Percentiles rank a stretch among this genome's conserved stretches.
Conservation (phyloP, 306 rosid genomes). For the Clitoria ternatea region DNA sequence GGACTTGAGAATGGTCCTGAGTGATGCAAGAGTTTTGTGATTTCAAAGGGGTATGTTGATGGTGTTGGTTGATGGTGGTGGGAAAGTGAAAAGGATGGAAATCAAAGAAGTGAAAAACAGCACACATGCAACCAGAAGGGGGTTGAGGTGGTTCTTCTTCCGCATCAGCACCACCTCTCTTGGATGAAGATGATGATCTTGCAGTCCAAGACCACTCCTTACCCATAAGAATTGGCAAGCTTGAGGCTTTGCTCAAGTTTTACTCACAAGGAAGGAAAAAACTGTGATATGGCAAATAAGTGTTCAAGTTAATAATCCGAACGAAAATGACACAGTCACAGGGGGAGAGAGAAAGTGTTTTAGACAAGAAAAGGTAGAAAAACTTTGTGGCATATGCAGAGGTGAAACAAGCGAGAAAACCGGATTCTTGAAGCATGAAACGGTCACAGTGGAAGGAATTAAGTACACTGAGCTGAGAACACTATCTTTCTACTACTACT, state of each 20-base stretch:
- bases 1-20: constrained; percentile 19
- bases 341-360: constrained; percentile 11
- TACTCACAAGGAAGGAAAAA: constrained; percentile 18
- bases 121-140: constrained; percentile 78
- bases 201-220: constrained; percentile 61
- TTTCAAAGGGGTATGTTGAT: constrained; percentile 31
- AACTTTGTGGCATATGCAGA: constrained; percentile 22
- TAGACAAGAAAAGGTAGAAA: background rate
- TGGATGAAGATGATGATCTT: constrained; percentile 45
- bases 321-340: constrained; percentile 32
- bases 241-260: constrained; percentile 6
- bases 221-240: constrained; percentile 48
- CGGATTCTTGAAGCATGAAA: constrained; percentile 59
- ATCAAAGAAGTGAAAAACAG: constrained; percentile 78
- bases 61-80: constrained; percentile 31
- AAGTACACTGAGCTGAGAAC: constrained; percentile 38
- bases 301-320: constrained; percentile 27
- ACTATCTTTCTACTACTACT: background rate
- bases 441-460: constrained; percentile 45
- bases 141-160: constrained; percentile 19
- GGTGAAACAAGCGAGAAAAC: constrained; percentile 57
- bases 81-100: constrained; percentile 59
- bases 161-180: constrained; percentile 24
- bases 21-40: constrained; percentile 22
- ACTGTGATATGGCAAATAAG: constrained; percentile 8